Evolutionary conservation across 176 grass and related monocot species (phyloP).

Genomic region (Chloris gayana): DNA sequence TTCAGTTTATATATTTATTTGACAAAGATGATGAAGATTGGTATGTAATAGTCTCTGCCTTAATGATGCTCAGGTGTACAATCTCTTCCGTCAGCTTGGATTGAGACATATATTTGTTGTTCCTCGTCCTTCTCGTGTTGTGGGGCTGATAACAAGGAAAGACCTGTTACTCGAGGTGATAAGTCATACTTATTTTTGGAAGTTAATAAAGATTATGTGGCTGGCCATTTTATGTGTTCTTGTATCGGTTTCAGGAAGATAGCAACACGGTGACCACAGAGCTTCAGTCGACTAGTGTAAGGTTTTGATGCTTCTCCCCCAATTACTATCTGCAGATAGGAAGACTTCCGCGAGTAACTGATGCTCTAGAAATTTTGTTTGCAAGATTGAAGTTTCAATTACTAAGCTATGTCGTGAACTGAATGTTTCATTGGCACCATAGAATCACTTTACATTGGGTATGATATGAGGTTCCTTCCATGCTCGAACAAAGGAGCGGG

Average conservation of each 20-base stretch:
- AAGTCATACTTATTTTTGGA: slow-evolving; percentile 10
- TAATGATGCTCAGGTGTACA: slow-evolving; percentile 77
- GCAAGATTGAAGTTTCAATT: background rate
- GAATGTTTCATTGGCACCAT: background rate
- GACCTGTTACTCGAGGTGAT: slow-evolving; percentile 96
- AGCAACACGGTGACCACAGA: slow-evolving; percentile 50
- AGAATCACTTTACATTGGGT: background rate
- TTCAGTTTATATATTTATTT: slow-evolving; percentile 12
- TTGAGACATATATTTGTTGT: slow-evolving; percentile 96
- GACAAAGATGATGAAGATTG: background rate
- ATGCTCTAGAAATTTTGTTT: background rate
- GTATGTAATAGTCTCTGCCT: slow-evolving; percentile 3
- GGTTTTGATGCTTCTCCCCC: slow-evolving; percentile 75
- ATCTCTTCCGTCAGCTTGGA: slow-evolving; percentile 96
- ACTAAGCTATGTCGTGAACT: background rate
- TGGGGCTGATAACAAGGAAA: slow-evolving; percentile 97
- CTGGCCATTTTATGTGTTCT: slow-evolving; percentile 13
- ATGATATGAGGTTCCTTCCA: background rate
- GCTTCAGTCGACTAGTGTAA: slow-evolving; percentile 98
- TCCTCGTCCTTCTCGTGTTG: slow-evolving; percentile 82
- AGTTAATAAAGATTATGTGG: slow-evolving; percentile 2
- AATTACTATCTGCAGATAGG: slow-evolving; percentile 29
- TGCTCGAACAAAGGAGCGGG: background rate
- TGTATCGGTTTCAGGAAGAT: slow-evolving; percentile 65
- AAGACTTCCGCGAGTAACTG: slow-evolving; percentile 2